Conservation (phyloP, 2,329 filamentous ascomycete species). For the Aspergillus glaucus region DNA sequence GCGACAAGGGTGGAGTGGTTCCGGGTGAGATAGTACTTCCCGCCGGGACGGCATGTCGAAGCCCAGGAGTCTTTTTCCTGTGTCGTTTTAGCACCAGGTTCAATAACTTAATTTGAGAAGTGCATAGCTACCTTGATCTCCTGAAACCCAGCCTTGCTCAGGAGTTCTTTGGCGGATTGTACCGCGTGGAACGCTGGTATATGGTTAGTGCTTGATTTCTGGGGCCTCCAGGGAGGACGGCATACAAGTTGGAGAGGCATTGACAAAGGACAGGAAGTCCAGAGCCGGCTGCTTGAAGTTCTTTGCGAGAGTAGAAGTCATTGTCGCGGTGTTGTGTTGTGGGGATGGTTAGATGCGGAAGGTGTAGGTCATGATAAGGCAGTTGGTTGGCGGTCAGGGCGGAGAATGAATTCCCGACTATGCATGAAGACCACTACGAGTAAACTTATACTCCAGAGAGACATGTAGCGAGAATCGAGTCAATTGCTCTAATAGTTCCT, state of each 20-base stretch:
- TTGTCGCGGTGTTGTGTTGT: constrained; percentile 15
- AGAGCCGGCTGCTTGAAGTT: constrained; percentile 48
- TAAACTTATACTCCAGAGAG: too few species aligned
- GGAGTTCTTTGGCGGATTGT: constrained; percentile 64
- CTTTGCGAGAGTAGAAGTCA: constrained; percentile 21
- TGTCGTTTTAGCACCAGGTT: neutral
- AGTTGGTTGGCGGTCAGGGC: neutral
- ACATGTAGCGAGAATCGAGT: too few species aligned
- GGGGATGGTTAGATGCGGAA: neutral
- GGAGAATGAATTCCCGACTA: neutral
- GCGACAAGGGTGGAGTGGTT: constrained; percentile 89
- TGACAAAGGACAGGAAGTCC: constrained; percentile 90
- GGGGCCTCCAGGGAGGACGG: constrained; percentile 1
- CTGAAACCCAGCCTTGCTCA: constrained; percentile 78
- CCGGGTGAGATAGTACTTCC: constrained; percentile 93
- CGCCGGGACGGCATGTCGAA: constrained; percentile 69
- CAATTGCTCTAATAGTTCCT: too few species aligned
- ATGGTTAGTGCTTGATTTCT: constrained; percentile 13
- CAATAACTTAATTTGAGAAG: neutral
- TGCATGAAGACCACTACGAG: too few species aligned
- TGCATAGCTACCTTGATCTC: constrained; percentile 58
- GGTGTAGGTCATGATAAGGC: neutral
- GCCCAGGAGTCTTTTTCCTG: constrained; percentile 85
- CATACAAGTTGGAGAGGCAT: constrained; percentile 87
- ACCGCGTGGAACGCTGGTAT: constrained; percentile 86